Percentiles rank a stretch among this genome's conserved stretches.
Evolutionary conservation across 2,329 filamentous ascomycete species (phyloP).

Genomic region (Verticillium klebahnii): DNA sequence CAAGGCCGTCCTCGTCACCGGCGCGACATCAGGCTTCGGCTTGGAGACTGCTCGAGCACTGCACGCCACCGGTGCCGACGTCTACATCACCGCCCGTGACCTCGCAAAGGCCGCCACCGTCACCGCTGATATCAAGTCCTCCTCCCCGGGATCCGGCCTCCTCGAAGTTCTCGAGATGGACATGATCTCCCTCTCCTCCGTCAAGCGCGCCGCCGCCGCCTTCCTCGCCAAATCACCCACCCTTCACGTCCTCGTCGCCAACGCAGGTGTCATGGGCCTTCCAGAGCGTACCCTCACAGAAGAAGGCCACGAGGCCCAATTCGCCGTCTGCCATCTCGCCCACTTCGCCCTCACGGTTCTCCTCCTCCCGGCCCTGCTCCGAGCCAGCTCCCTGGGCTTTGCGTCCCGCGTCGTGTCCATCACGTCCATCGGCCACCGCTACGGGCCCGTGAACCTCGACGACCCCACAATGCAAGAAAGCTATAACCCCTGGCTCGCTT

Average conservation of each 20-base stretch:
- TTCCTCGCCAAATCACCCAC: conserved; percentile 26
- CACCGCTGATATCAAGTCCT: conserved; percentile 30
- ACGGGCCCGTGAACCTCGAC: conserved; percentile 34
- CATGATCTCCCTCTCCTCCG: conserved; percentile 30
- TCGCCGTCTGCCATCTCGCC: conserved; percentile 31
- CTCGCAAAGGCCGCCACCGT: conserved; percentile 21
- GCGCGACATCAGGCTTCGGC: conserved; percentile 29
- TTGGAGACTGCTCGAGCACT: conserved; percentile 36
- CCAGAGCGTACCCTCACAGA: conserved; percentile 17
- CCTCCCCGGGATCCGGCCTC: conserved; percentile 19
- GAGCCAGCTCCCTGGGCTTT: conserved; percentile 17
- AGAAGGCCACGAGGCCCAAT: conserved; percentile 34
- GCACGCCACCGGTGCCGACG: conserved; percentile 33
- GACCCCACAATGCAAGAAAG: conserved; percentile 43
- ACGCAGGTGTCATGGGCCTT: conserved; percentile 36
- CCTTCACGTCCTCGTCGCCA: conserved; percentile 37
- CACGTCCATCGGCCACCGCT: conserved; percentile 36
- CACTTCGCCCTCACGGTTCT: conserved; percentile 39
- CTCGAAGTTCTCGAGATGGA: conserved; percentile 30
- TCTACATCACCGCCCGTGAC: conserved; percentile 38
- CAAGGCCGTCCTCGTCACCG: conserved; percentile 36
- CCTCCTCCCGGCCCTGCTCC: conserved; percentile 32
- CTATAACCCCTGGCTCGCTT: conserved; percentile 19
- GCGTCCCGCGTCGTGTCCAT: conserved; percentile 23
- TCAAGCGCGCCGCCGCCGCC: conserved; percentile 31